A percentile compares a stretch with the other conserved stretches of the same genome.
Evolutionary conservation across 331 rosid genomes (phyloP).

Genomic region (Malus hybrid): DNA sequence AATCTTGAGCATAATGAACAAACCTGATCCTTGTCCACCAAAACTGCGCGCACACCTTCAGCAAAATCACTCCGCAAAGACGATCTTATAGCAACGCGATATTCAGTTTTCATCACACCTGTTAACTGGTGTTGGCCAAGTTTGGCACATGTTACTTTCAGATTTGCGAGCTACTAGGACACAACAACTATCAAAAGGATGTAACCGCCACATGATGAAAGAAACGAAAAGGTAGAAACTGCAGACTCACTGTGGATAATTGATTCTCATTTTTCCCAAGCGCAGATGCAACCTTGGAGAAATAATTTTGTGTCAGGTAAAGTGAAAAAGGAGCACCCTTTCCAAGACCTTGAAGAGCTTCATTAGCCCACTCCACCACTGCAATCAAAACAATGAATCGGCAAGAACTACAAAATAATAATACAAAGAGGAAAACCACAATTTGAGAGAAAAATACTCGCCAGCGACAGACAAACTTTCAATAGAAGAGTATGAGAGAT

Average conservation of each 20-base stretch:
- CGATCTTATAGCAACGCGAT: constrained; percentile 80
- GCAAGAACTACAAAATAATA: not conserved
- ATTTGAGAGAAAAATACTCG: not conserved
- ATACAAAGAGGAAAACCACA: not conserved
- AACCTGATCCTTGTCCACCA: constrained; percentile 99
- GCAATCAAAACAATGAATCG: constrained; percentile 9
- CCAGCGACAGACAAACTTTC: not conserved
- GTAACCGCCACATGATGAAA: not conserved
- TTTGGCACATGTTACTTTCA: constrained; percentile 2
- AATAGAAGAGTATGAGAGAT: not conserved
- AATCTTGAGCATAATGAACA: not conserved
- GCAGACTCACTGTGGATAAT: constrained; percentile 62
- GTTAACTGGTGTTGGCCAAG: constrained; percentile 44
- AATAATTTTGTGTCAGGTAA: constrained; percentile 64
- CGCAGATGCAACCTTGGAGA: constrained; percentile 78
- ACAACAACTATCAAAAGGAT: not conserved
- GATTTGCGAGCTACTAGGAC: not conserved
- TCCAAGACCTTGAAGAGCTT: constrained; percentile 84
- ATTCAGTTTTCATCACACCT: constrained; percentile 86
- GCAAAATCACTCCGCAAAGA: constrained; percentile 73
- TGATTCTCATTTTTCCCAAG: constrained; percentile 39
- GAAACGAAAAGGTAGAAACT: not conserved
- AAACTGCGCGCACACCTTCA: constrained; percentile 94
- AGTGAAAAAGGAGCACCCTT: constrained; percentile 98
- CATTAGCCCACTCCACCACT: constrained; percentile 92